Evolutionary conservation across 2,329 filamentous ascomycete genomes (phyloP).

Genomic region (Setomelanomma holmii): DNA sequence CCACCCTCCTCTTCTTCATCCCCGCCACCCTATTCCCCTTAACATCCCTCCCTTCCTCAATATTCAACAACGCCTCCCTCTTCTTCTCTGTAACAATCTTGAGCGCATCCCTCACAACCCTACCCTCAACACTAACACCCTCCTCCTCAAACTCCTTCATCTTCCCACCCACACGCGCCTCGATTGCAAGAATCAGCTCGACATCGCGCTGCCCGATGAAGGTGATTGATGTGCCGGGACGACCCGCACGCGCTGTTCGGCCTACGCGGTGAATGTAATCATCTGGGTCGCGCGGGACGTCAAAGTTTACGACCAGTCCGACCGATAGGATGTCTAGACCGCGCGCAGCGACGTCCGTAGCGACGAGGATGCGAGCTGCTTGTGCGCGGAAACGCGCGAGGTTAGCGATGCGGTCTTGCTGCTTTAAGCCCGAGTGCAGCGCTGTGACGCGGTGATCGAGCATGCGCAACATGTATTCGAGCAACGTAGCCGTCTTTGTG

Average conservation of each 20-base stretch:
- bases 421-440: slow-evolving; percentile 85
- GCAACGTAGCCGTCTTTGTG: slow-evolving; percentile 83
- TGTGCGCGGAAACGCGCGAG: slow-evolving; percentile 89
- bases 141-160: slow-evolving; percentile 89
- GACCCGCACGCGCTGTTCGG: slow-evolving; percentile 90
- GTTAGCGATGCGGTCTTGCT: slow-evolving; percentile 85
- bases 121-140: slow-evolving; percentile 90
- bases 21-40: slow-evolving; percentile 74
- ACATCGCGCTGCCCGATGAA: slow-evolving; percentile 95
- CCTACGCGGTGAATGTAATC: slow-evolving; percentile 98
- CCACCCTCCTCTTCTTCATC: slow-evolving; percentile 39
- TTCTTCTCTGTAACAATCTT: slow-evolving; percentile 96
- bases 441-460: slow-evolving; percentile 90
- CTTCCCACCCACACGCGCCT: slow-evolving; percentile 77
- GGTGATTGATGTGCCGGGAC: slow-evolving; percentile 81
- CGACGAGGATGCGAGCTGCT: slow-evolving; percentile 87
- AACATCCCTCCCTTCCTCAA: slow-evolving; percentile 91
- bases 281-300: slow-evolving; percentile 93
- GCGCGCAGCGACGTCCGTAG: slow-evolving; percentile 92
- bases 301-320: slow-evolving; percentile 89
- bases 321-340: slow-evolving; percentile 96
- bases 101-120: slow-evolving; percentile 83
- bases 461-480: slow-evolving; percentile 86
- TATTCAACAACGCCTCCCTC: slow-evolving; percentile 85
- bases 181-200: slow-evolving; percentile 87